Evolutionary conservation across 148 eudicot species (phyloP), one percentile per base, ranked within the genome.

Genomic region (Simmondsia chinensis): DNA sequence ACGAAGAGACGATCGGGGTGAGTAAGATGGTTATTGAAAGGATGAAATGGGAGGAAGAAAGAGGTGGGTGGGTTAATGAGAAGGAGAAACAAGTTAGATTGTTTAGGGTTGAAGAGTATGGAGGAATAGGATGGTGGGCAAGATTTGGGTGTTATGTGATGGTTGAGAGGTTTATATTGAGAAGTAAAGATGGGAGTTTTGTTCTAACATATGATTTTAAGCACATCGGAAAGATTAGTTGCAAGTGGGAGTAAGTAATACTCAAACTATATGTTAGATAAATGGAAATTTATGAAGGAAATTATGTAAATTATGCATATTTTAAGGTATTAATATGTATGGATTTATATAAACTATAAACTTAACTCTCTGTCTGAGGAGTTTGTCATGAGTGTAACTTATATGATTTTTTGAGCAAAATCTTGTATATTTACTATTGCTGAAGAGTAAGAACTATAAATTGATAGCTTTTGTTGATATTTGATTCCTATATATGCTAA

Each of bases 141-240:
- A 63, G 28, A 31, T 67, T 70, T 53, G 69, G 65, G 5, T 71
- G 78, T 44, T 75, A 71, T 65, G 50, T 79, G 19, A 48, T 71
- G 44, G 71, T 74, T 20, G 81, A 74, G 61, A 74, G 61, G 3
- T 74, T 67, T 54, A 56, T 63, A 4, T 29, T 70, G 33, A 71
- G 48, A 35, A 74, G 72, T 48, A 67, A 50, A 64, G 70, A 78
- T 54, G 77, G 70, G 6, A 58, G 64, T 23, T 41, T 74, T 42
- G 48, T 44, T 14, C n/a, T 74, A 6, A 67, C 52, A 6, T 77
- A 52, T 59, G 69, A 63, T 41, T 77, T 77, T 31, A 66, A 41
- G 35, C 71, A 77, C 19, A 48, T 63, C 14, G 46, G 57, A 37
- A 48, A 38, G 20, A 18, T 75, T 13, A 70, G 43, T 48, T 40